Percentiles rank a stretch among this genome's conserved stretches.
phyloP scores from a whole-genome alignment of 768 basidiomycete genomes.

The Phanerodontia chrysosporium region DNA sequence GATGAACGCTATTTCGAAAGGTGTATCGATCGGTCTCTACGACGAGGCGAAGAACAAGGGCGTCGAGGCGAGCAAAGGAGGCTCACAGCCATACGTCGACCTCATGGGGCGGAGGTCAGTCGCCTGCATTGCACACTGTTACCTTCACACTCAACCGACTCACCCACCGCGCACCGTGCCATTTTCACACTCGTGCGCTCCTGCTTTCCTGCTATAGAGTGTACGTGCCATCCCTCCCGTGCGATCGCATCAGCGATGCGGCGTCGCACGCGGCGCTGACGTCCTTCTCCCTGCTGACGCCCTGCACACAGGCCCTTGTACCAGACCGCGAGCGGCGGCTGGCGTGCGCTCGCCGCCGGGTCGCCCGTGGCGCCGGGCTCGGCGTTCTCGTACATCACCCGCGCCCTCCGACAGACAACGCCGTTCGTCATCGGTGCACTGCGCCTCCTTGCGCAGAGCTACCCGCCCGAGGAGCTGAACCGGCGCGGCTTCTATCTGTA shows the following conservation, averaged over 20 bases:
- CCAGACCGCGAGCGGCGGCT: conserved; percentile 57
- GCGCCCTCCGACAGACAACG: conserved; percentile 74
- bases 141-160: background rate
- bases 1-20: conserved; percentile 85
- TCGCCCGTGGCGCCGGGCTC: conserved; percentile 62
- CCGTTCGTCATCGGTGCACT: conserved; percentile 76
- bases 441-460: conserved; percentile 61
- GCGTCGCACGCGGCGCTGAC: background rate
- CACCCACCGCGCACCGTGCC: background rate
- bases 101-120: conserved; percentile 72
- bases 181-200: background rate
- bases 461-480: conserved; percentile 53
- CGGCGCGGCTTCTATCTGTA: conserved; percentile 74
- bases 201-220: background rate
- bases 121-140: background rate
- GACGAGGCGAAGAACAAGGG: conserved; percentile 49
- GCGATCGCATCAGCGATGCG: background rate
- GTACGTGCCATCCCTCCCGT: background rate
- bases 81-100: conserved; percentile 80
- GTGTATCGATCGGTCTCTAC: conserved; percentile 77
- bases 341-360: conserved; percentile 79
- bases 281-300: background rate
- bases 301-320: conserved; percentile 65
- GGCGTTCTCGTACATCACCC: conserved; percentile 84
- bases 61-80: conserved; percentile 49